phyloP scores from a whole-genome alignment of 129 eudicot genomes.

The Tagetes patula region DNA sequence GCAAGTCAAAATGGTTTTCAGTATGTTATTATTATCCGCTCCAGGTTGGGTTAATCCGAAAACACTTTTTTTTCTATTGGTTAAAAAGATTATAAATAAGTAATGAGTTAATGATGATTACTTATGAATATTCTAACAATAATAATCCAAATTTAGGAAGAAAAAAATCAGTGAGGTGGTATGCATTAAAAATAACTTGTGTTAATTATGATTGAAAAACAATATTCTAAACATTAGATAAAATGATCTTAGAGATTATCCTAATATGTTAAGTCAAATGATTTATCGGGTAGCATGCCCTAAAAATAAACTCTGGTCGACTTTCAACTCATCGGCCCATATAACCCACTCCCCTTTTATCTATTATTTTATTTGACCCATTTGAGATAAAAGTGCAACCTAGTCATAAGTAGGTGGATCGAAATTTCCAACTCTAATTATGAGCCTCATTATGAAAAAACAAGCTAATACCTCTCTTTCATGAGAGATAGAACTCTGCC shows the following conservation, averaged over 20 bases:
- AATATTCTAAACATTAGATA: no score
- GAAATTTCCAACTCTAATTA: not conserved
- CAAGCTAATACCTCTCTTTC: conserved; percentile 68
- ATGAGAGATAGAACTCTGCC: conserved; percentile 75
- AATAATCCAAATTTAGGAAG: not conserved
- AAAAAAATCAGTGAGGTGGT: not conserved
- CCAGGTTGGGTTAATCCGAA: not conserved
- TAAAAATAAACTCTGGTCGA: not conserved
- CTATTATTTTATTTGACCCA: no score
- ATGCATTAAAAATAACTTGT: not conserved
- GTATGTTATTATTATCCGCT: no score
- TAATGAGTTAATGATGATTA: not conserved
- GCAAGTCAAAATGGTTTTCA: not conserved
- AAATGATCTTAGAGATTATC: no score
- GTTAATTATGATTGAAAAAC: not conserved
- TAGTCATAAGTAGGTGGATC: not conserved
- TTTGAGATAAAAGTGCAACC: not conserved
- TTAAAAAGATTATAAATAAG: no score
- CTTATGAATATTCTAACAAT: not conserved
- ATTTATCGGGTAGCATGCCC: not conserved
- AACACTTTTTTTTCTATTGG: not conserved
- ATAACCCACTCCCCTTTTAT: not conserved
- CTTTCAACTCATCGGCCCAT: not conserved
- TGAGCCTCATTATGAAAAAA: not conserved
- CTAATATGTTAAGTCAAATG: not conserved